Conservation (phyloP, 208 protist genomes). For the Leishmania amazonensis region DNA sequence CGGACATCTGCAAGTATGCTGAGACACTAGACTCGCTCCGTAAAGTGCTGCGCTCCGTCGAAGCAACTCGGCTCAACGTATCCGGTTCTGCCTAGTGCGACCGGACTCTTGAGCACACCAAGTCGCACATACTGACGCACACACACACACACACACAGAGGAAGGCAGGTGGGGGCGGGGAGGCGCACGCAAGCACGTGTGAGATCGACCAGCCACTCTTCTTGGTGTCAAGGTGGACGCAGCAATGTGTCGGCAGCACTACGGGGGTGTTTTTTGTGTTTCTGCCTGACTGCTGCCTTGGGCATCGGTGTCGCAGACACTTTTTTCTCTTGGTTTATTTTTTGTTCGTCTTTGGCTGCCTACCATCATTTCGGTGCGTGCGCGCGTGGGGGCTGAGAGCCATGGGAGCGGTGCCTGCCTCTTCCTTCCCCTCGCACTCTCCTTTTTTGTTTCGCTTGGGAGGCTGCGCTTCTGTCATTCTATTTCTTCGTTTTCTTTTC, state of each 20-base stretch:
- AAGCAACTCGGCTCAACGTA: not conserved
- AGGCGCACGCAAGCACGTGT: too few relatives aligned
- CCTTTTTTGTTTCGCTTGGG: not conserved
- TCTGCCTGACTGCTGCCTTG: not conserved
- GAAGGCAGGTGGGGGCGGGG: not conserved
- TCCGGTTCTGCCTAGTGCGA: not conserved
- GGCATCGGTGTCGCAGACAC: not conserved
- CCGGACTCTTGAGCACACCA: not conserved
- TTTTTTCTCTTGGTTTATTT: not conserved
- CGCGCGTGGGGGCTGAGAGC: not conserved
- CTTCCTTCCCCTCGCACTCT: not conserved
- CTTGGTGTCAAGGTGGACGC: too few relatives aligned
- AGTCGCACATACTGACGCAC: not conserved
- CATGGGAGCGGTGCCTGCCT: not conserved
- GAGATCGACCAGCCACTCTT: too few relatives aligned
- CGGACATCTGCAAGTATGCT: conserved; percentile 16
- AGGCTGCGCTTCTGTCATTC: not conserved
- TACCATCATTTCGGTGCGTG: too few relatives aligned
- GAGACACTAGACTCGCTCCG: conserved; percentile 9
- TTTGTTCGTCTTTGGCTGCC: not conserved
- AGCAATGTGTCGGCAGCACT: too few relatives aligned
- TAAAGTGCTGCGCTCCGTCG: not conserved
- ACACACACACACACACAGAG: not conserved
- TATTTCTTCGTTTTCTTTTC: not conserved
- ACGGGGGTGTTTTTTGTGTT: too few relatives aligned